A percentile compares a stretch with the other conserved stretches of the same genome.
These are phyloP conservation scores for Clitopilus passeckerianus DNA, from an alignment of 768 basidiomycete species.

Conservation along the genomic window DNA sequence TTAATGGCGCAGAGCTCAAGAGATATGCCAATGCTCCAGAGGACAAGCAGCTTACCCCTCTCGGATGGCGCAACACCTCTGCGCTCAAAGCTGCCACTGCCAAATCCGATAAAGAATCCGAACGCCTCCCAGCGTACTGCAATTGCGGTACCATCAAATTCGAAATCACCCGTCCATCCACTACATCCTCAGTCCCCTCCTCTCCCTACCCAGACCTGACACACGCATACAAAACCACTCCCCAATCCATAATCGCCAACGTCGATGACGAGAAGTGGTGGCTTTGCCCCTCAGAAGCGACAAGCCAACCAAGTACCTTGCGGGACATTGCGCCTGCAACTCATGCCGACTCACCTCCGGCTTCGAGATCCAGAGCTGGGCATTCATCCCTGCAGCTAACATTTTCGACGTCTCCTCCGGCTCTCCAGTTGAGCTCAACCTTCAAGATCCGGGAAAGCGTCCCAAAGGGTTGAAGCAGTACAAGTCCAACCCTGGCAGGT, in stretches of 20 bases:
- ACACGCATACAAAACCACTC: conserved; percentile 7
- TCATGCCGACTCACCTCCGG: conserved; percentile 19
- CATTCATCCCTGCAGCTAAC: conserved; percentile 15
- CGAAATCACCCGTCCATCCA: conserved; percentile 14
- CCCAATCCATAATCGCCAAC: conserved; percentile 7
- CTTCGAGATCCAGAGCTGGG: conserved; percentile 20
- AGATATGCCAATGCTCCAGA: conserved; percentile 5
- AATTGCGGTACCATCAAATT: conserved; percentile 11
- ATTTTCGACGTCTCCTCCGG: conserved; percentile 13
- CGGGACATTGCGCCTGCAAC: conserved; percentile 21
- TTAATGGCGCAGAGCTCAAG: conserved; percentile 9
- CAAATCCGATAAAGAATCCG: background rate
- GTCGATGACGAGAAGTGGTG: conserved; percentile 19
- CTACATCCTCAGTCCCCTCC: conserved; percentile 4
- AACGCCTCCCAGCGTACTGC: conserved; percentile 9
- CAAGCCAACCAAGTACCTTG: conserved; percentile 17
- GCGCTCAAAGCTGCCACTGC: background rate
- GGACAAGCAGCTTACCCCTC: conserved; percentile 1
- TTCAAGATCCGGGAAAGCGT: conserved; percentile 7
- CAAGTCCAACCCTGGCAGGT: conserved; percentile 14
- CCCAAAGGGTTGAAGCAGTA: conserved; percentile 20
- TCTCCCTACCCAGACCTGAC: conserved; percentile 18
- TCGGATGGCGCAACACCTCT: conserved; percentile 3
- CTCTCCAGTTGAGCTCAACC: conserved; percentile 10
- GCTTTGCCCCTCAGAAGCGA: conserved; percentile 12